phyloP scores from a whole-genome alignment of 495 filamentous ascomycete species.

The Xylaria palmicola region DNA sequence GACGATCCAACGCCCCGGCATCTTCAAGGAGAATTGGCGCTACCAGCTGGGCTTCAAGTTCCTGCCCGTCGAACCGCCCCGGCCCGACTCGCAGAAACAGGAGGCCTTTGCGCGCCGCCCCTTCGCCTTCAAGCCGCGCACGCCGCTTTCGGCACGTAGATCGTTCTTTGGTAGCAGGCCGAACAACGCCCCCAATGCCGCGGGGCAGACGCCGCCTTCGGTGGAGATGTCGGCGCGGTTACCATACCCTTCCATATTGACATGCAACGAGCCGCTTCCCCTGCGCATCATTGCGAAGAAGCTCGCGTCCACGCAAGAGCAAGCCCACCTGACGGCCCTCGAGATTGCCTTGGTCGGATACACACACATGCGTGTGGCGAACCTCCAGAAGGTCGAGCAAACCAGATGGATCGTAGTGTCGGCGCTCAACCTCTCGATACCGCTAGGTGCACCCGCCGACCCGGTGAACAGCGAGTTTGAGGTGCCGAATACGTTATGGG shows the following conservation, averaged over 20 bases:
- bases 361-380: conserved; percentile 74
- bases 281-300: conserved; percentile 77
- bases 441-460: conserved; percentile 58
- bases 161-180: conserved; percentile 50
- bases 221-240: conserved; percentile 74
- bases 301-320: conserved; percentile 52
- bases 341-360: conserved; percentile 78
- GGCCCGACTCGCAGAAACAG: conserved; percentile 56
- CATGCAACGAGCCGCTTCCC: conserved; percentile 81
- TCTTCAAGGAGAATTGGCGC: conserved; percentile 85
- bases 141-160: conserved; percentile 31
- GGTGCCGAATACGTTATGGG: conserved; percentile 70
- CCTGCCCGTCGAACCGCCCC: conserved; percentile 86
- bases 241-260: conserved; percentile 84
- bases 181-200: conserved; percentile 4
- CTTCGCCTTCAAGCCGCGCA: conserved; percentile 64
- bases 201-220: conserved; percentile 32
- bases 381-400: conserved; percentile 62
- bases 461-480: conserved; percentile 62
- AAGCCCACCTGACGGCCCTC: conserved; percentile 71
- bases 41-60: conserved; percentile 67
- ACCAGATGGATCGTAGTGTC: conserved; percentile 69
- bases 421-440: conserved; percentile 62
- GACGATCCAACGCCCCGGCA: conserved; percentile 75
- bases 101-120: conserved; percentile 83